phyloP scores from a whole-genome alignment of 1,284 basidiomycete genomes.

The Tilletia setariae region DNA sequence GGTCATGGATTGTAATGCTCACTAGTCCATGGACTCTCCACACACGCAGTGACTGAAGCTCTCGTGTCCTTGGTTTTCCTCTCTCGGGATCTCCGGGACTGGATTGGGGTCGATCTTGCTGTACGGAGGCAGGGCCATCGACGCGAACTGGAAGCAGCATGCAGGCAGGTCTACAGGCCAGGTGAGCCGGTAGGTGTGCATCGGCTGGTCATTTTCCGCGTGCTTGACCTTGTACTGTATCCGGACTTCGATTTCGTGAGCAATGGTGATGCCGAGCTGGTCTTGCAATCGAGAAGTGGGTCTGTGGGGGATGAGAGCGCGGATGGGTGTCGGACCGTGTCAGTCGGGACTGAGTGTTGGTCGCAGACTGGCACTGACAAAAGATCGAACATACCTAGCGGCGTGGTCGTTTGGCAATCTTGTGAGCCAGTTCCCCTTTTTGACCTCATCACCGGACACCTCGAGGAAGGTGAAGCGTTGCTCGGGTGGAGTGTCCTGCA shows the following conservation, averaged over 20 bases:
- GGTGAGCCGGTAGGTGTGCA: neutral
- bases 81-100: slow-evolving; percentile 1
- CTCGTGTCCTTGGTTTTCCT: neutral
- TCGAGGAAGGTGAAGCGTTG: slow-evolving; percentile 4
- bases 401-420: slow-evolving; percentile 8
- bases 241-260: neutral
- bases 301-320: neutral
- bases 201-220: neutral
- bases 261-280: neutral
- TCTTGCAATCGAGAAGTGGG: neutral
- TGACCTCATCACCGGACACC: neutral
- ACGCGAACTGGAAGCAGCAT: slow-evolving; percentile 13
- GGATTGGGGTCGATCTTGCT: slow-evolving; percentile 10
- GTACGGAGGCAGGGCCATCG: slow-evolving; percentile 6
- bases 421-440: neutral
- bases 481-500: neutral
- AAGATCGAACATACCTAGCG: neutral
- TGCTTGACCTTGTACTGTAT: slow-evolving; percentile 4
- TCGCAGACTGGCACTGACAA: too few species aligned
- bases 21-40: neutral
- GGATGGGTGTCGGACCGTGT: neutral
- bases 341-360: neutral
- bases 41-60: slow-evolving; percentile 6
- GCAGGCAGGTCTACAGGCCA: neutral
- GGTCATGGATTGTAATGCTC: neutral